A percentile compares a stretch with the other conserved stretches of the same genome.
phyloP scores from a whole-genome alignment of 1,284 basidiomycete species.

The Heterobasidion irregulare region DNA sequence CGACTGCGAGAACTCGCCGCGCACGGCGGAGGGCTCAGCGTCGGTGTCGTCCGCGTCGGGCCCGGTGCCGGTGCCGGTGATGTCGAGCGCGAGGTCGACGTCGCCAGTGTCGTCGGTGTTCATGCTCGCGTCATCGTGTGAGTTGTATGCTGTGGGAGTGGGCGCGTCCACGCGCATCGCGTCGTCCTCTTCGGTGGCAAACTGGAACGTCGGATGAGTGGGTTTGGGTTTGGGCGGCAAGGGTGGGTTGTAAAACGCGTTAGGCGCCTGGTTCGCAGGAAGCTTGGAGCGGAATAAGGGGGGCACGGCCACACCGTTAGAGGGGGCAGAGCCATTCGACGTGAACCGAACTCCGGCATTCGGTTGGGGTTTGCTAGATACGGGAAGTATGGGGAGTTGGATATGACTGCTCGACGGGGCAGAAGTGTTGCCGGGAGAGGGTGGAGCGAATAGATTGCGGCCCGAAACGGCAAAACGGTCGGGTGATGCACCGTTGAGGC shows the following conservation, averaged over 20 bases:
- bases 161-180: too few relatives aligned
- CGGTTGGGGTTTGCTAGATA: neutral
- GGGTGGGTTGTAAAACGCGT: conserved; percentile 56
- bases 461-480: neutral
- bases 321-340: neutral
- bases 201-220: neutral
- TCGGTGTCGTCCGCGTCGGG: neutral
- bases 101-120: neutral
- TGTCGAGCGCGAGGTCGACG: neutral
- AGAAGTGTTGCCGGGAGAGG: neutral
- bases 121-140: neutral
- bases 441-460: neutral
- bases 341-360: neutral
- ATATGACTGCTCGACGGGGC: too few relatives aligned
- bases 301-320: conserved; percentile 4
- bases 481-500: neutral
- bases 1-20: neutral
- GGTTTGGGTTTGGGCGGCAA: conserved; percentile 11
- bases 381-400: too few relatives aligned
- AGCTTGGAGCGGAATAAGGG: conserved; percentile 29
- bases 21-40: neutral
- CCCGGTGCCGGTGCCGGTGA: neutral
- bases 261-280: conserved; percentile 39
- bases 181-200: too few relatives aligned
- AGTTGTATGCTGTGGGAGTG: neutral